Percentiles rank a stretch among this genome's conserved stretches.
Evolutionary conservation across 2,329 filamentous ascomycete species (phyloP).

Genomic region (Volutella citrinella): DNA sequence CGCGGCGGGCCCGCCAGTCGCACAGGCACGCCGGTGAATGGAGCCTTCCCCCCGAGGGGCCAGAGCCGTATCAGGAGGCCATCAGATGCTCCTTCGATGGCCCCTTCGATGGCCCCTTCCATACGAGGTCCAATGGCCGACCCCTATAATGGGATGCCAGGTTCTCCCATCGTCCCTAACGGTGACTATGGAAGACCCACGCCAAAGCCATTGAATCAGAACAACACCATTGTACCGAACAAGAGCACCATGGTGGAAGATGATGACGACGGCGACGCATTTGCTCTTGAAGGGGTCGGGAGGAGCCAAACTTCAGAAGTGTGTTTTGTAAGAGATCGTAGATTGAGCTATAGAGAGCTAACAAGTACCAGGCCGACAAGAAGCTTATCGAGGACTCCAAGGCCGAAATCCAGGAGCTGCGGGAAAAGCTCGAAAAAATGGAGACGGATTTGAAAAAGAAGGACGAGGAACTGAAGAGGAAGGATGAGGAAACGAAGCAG

Average conservation of each 20-base stretch:
- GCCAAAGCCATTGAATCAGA: conserved; percentile 81
- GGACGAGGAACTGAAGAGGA: conserved; percentile 62
- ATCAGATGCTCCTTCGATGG: conserved; percentile 61
- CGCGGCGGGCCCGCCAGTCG: conserved; percentile 56
- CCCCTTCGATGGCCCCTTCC: conserved; percentile 63
- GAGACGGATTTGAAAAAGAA: conserved; percentile 66
- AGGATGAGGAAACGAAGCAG: conserved; percentile 61
- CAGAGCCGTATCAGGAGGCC: conserved; percentile 54
- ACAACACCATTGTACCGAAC: conserved; percentile 94
- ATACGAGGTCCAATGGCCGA: conserved; percentile 45
- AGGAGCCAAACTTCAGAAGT: conserved; percentile 38
- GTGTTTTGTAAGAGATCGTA: conserved; percentile 13
- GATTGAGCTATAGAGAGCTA: conserved; percentile 10
- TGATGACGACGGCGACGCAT: conserved; percentile 70
- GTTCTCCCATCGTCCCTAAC: conserved; percentile 55
- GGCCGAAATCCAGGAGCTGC: conserved; percentile 69
- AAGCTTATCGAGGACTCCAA: conserved; percentile 78
- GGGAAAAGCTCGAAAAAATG: conserved; percentile 69
- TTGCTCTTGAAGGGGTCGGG: conserved; percentile 40
- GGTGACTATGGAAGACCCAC: conserved; percentile 73
- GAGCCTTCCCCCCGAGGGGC: conserved; percentile 49
- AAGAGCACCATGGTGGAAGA: conserved; percentile 98
- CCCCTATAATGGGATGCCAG: conserved; percentile 54
- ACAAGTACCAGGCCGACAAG: conserved; percentile 55
- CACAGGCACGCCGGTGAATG: conserved; percentile 61